These are phyloP conservation scores for Pseudogymnoascus sp. DNA, from an alignment of 2,329 filamentous ascomycete species.

Conservation along the genomic window DNA sequence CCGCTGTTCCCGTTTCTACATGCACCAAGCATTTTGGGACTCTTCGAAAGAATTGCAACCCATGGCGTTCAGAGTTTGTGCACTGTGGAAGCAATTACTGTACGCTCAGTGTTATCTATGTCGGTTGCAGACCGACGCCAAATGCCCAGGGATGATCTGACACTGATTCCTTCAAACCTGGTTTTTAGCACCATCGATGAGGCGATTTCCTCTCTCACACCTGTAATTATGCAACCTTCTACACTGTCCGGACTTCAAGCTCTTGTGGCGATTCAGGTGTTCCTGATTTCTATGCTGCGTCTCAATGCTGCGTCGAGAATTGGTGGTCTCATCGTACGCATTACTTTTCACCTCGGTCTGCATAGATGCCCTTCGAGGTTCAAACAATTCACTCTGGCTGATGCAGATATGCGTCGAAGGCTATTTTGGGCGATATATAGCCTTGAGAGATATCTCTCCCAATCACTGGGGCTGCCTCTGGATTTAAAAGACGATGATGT, in stretches of 20 bases:
- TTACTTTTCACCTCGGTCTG: slow-evolving; percentile 51
- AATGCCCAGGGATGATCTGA: slow-evolving; percentile 16
- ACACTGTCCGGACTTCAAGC: slow-evolving; percentile 44
- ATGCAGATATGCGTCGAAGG: slow-evolving; percentile 43
- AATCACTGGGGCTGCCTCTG: slow-evolving; percentile 49
- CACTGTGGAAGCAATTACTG: slow-evolving; percentile 35
- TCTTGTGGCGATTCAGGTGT: slow-evolving; percentile 46
- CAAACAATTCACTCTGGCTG: slow-evolving; percentile 41
- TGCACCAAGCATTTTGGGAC: slow-evolving; percentile 43
- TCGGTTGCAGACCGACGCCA: slow-evolving; percentile 48
- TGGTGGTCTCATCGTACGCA: slow-evolving; percentile 48
- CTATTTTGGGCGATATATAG: slow-evolving; percentile 53
- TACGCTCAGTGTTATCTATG: slow-evolving; percentile 47
- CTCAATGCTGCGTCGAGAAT: slow-evolving; percentile 51
- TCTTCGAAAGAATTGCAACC: slow-evolving; percentile 39
- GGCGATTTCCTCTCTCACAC: slow-evolving; percentile 43
- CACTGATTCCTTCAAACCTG: slow-evolving; percentile 36
- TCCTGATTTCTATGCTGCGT: slow-evolving; percentile 49
- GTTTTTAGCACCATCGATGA: slow-evolving; percentile 45
- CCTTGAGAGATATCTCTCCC: slow-evolving; percentile 48
- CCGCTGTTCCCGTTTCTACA: slow-evolving; percentile 50
- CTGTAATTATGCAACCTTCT: slow-evolving; percentile 40
- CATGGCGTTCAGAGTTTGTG: slow-evolving; percentile 27
- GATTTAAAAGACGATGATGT: slow-evolving; percentile 51
- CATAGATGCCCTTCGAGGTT: slow-evolving; percentile 51